Base-by-base conservation (phyloP, 2,329 filamentous ascomycete genomes). In the Colletotrichum lentis region DNA sequence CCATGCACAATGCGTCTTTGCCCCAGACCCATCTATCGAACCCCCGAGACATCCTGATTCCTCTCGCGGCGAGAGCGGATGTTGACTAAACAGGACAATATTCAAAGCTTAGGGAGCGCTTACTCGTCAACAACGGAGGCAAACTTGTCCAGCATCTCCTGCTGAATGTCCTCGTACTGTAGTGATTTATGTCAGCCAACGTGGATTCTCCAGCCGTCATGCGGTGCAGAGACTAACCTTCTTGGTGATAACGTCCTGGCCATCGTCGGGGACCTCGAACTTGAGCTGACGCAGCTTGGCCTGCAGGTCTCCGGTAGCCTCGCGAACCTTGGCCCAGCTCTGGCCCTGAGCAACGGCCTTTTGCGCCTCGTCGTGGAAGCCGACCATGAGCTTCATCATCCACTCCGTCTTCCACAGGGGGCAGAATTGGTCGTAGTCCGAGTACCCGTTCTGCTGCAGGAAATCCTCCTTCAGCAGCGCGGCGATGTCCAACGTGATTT, bases 331-430 rank as follows among this genome's bases (percentile, higher is more conserved):
- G 77, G 85, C 84, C 96, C 96, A 99, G 81, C 84, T 91, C 81
- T 95, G 91, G 69, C 96, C 96, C 80, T 97, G 93, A 6, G 91
- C 86, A 77, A 99, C 88, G 7, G 93, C 94, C 88, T 97, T 98
- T 80, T 98, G 95, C 27, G 93, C 90, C 84, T 99, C 96, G 76
- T 99, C 96, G 79, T 97, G 93, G 88, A 95, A 99, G 67, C 91
- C 92, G 85, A 99, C 92, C 90, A 99, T 98, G 72, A 93, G 91
- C 88, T 97, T 97, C 96, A 99, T 99, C 96, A 99, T 98, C 91
- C 96, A 99, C 80, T 97, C 92, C 0, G 96, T 99, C 90, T 99
- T 99, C 96, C 96, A 99, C 76, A 99, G 88, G 57, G 96, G 96
- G 78, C 96, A 99, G 89, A 97, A 99, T 83, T 98, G 94, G 78